Conservation (phyloP, 1,139 yeast species). For the Geotrichum citri-aurantii region DNA sequence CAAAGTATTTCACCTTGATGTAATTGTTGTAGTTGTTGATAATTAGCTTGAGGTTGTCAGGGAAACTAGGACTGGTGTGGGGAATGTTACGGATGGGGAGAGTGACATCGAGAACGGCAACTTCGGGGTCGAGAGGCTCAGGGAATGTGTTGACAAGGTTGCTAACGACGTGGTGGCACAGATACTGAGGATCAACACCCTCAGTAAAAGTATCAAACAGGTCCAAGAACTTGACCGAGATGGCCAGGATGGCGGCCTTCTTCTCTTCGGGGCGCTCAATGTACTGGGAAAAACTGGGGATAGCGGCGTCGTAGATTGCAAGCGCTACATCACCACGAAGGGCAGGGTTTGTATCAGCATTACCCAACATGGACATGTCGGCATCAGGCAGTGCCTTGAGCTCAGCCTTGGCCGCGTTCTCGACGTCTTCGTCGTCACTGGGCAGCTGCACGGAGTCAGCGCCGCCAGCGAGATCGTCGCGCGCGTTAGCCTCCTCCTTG, state of each 20-base stretch:
- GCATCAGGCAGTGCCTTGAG: conserved; percentile 77
- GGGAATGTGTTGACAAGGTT: conserved; percentile 42
- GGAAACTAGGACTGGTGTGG: conserved; percentile 42
- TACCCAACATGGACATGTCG: conserved; percentile 79
- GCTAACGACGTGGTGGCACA: conserved; percentile 58
- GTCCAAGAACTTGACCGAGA: conserved; percentile 45
- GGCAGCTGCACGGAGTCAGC: conserved; percentile 12
- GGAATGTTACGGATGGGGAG: conserved; percentile 57
- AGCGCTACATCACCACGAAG: conserved; percentile 83
- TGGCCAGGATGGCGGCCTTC: conserved; percentile 17
- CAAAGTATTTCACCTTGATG: conserved; percentile 31
- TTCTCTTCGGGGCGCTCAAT: conserved; percentile 11
- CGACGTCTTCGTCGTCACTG: conserved; percentile 30
- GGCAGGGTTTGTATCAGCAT: conserved; percentile 83
- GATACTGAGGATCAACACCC: conserved; percentile 56
- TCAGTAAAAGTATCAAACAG: conserved; percentile 63
- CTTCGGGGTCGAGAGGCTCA: conserved; percentile 37
- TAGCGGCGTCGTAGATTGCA: conserved; percentile 70
- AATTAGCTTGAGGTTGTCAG: conserved; percentile 58
- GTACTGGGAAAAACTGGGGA: conserved; percentile 14
- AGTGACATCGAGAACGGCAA: conserved; percentile 53
- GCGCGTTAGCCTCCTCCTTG: conserved; percentile 27
- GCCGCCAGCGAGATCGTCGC: conserved; percentile 5
- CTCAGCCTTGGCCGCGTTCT: conserved; percentile 33
- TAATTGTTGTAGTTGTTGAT: conserved; percentile 68